Base-by-base conservation (phyloP, 2,329 filamentous ascomycete species). In the Daldinia sp. region DNA sequence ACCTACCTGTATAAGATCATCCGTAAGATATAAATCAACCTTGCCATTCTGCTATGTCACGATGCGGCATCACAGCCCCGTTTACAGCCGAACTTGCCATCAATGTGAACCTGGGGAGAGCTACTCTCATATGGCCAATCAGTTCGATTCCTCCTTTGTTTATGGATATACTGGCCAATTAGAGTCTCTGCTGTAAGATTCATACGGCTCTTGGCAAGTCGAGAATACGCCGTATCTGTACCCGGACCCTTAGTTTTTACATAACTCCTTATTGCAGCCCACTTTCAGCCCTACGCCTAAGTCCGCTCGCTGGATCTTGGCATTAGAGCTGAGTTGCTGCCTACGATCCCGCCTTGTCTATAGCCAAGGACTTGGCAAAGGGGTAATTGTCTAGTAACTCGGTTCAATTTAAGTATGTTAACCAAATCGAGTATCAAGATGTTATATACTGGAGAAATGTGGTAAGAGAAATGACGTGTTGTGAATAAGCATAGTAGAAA, bases 201-300 rank as follows among this genome's bases (percentile, higher is more conserved):
- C 37, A 57, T 23, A 58, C 23, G 6, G 23, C 35, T 59, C 50
- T 57, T 23, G 30, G 41, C 60, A 9, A 30, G 46, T 41, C 44
- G 20, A 51, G 41, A 37, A 67, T 60, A 67, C 60, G 65, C 26
- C 65, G 57, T 68, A 68, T 65, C 48, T 59, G 60, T 44, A 20
- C 13, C 37, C 18, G 30, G 7, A 10, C 35, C 48, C 44, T 15
- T 33, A 13, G 44, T 12, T 18, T 37, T 33, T 12, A 30, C 46
- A 68, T 62, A 53, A 9, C 54, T 28, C 46, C 35, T 35, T 13
- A 51, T 51, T 51, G 26, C 46, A 26, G 13, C 26, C 15, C 15
- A 18, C 26, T 6, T 6, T 20, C 46, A 51, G 46, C 46, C 46
- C 46, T 51, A 51, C 15, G 46, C 46, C 15, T 33, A 33, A 15